These are phyloP conservation scores for Pseudogymnoascus pannorum DNA, from an alignment of 2,329 filamentous ascomycete genomes.

Conservation along the genomic window DNA sequence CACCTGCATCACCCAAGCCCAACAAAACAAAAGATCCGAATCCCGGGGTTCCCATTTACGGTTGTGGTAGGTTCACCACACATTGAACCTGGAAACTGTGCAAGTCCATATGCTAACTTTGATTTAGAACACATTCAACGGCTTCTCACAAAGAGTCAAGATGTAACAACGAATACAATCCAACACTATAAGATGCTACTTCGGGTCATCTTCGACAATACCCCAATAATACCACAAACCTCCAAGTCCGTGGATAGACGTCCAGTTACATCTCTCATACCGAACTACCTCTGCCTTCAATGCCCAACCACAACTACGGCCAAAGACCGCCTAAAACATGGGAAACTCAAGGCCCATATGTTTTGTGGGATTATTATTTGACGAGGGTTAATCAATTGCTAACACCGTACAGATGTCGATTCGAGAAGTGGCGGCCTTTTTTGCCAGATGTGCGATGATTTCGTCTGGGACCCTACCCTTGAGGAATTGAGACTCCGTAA, in stretches of 20 bases:
- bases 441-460: constrained; percentile 75
- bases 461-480: constrained; percentile 74
- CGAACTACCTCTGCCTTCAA: constrained; percentile 66
- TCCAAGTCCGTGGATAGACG: constrained; percentile 50
- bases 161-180: constrained; percentile 61
- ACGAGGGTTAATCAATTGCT: constrained; percentile 9
- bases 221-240: constrained; percentile 57
- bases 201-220: constrained; percentile 61
- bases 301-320: constrained; percentile 63
- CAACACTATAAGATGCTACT: constrained; percentile 66
- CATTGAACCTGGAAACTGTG: constrained; percentile 3
- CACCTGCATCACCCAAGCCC: constrained; percentile 25
- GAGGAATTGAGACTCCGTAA: constrained; percentile 68
- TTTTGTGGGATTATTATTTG: constrained; percentile 54
- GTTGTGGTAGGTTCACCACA: constrained; percentile 48
- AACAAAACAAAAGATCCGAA: constrained; percentile 51
- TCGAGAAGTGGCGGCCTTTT: constrained; percentile 68
- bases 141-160: constrained; percentile 53
- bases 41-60: constrained; percentile 53
- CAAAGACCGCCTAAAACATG: constrained; percentile 60
- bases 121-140: constrained; percentile 62
- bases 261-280: constrained; percentile 53
- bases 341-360: constrained; percentile 60
- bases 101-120: constrained; percentile 24
- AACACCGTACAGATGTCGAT: constrained; percentile 57